Evolutionary conservation across 192 early-diverging fungal species (phyloP), one percentile per base, ranked within the genome.

Genomic region (Gigaspora rosea): DNA sequence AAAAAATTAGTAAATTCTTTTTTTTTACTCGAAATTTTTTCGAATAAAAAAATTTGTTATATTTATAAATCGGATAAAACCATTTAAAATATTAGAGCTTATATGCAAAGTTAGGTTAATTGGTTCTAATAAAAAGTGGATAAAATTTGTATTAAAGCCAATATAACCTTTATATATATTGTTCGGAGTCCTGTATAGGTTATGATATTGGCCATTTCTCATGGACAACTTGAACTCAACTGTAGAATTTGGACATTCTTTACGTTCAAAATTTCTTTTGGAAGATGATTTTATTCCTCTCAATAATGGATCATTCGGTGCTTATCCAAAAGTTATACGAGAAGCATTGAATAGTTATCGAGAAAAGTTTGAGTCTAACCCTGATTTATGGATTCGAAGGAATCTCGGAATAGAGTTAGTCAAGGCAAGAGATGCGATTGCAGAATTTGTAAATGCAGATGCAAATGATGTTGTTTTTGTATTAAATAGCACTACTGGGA

Each of bases 251-350:
- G 87, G 87, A 67, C 82, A 78, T 73, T 32, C 78, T 61, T 57
- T 82, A 47, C 83, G 85, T 5, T 27, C 72, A 58, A 73, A 86
- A 47, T 91, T 91, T 65, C 70, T 85, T 35, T 79, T 91, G 22
- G 85, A 85, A 8, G 75, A 82, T 15, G 80, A 75, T 16, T 88
- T 79, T 46, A 83, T 81, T 27, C 82, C 88, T n/a, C 78, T 85
- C 50, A 92, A 92, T 77, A 87, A 92, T 66, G 91, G 91, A 18
- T 88, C 91, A n/a, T 92, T 80, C 62, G 91, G 91, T 61, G 78
- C 73, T 2, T 73, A 74, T 52, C 87, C 78, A 18, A 49, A 75
- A 6, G 18, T 4, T 8, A 72, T 90, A 12, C 9, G 57, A 36
- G 75, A 71, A 27, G 72, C 49, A 10, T 80, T 81, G 8, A 65